A percentile compares a stretch with the other conserved stretches of the same genome.
phyloP scores from a whole-genome alignment of 306 rosid genomes.

The Adenanthera pavonina region DNA sequence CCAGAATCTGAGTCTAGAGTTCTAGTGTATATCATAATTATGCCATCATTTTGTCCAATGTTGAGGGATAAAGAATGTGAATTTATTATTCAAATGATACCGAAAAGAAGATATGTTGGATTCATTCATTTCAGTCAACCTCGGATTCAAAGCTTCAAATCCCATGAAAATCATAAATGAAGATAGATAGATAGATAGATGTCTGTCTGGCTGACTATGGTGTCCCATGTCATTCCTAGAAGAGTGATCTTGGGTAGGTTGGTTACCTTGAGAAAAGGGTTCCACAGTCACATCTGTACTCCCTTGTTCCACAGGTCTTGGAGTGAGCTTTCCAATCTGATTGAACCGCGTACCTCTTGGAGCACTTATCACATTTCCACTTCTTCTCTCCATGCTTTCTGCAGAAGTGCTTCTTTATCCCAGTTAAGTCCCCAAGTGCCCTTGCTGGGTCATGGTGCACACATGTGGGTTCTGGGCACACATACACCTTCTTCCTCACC shows the following conservation, averaged over 20 bases:
- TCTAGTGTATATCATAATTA: background rate
- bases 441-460: constrained; percentile 96
- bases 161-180: constrained; percentile 31
- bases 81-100: constrained; percentile 4
- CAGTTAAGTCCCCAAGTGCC: constrained; percentile 95
- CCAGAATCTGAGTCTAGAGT: background rate
- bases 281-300: constrained; percentile 99
- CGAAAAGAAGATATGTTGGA: background rate
- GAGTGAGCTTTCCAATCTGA: constrained; percentile 99
- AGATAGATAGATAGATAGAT: constrained; percentile 11
- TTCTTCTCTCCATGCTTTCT: constrained; percentile 98
- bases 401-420: constrained; percentile 95
- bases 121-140: constrained; percentile 17
- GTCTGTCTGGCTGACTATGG: constrained; percentile 19
- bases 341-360: constrained; percentile 95
- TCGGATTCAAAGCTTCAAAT: constrained; percentile 29
- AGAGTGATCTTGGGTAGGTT: constrained; percentile 21
- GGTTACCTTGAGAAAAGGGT: constrained; percentile 98
- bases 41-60: background rate
- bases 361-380: constrained; percentile 99
- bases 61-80: background rate
- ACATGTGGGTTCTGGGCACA: constrained; percentile 84
- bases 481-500: constrained; percentile 88
- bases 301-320: constrained; percentile 95
- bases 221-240: constrained; percentile 1